Conservation (phyloP, 371 early-diverging fungal genomes). For the Basidiobolus meristosporus region DNA sequence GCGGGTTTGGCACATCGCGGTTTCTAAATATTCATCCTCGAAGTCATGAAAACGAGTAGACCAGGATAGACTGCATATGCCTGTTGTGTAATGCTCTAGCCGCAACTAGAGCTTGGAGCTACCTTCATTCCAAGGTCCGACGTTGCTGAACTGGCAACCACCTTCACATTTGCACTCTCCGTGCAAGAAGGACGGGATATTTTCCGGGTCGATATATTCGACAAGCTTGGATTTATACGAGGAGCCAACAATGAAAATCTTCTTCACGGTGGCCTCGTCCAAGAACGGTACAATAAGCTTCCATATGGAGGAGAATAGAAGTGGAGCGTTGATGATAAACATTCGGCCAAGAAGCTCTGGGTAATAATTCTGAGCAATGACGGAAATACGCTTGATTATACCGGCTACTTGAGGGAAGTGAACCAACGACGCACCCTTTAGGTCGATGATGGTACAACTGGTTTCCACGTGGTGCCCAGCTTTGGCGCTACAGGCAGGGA, state of each 20-base stretch:
- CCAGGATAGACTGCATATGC: too few relatives aligned
- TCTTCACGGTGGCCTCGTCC: constrained; percentile 47
- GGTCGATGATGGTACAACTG: constrained; percentile 46
- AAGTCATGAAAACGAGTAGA: too few relatives aligned
- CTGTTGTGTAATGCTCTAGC: too few relatives aligned
- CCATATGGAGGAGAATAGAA: constrained; percentile 51
- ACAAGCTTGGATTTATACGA: constrained; percentile 26
- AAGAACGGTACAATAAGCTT: constrained; percentile 37
- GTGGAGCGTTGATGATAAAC: constrained; percentile 55
- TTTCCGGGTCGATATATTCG: constrained; percentile 27
- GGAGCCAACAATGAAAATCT: constrained; percentile 35
- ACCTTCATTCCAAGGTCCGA: constrained; percentile 34
- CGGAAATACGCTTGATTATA: constrained; percentile 33
- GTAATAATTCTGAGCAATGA: constrained; percentile 57
- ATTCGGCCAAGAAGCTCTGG: constrained; percentile 57
- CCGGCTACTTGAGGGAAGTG: constrained; percentile 28
- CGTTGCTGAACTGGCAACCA: constrained; percentile 22
- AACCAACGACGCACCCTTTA: constrained; percentile 36
- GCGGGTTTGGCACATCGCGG: too few relatives aligned
- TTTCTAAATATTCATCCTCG: too few relatives aligned
- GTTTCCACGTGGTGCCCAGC: constrained; percentile 35
- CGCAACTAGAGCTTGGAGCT: too few relatives aligned
- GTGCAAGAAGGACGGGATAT: constrained; percentile 30
- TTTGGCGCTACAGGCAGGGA: constrained; percentile 30
- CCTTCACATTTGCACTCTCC: constrained; percentile 33